Evolutionary conservation across 192 early-diverging fungal genomes (phyloP).

Genomic region (Spizellomyces punctatus): DNA sequence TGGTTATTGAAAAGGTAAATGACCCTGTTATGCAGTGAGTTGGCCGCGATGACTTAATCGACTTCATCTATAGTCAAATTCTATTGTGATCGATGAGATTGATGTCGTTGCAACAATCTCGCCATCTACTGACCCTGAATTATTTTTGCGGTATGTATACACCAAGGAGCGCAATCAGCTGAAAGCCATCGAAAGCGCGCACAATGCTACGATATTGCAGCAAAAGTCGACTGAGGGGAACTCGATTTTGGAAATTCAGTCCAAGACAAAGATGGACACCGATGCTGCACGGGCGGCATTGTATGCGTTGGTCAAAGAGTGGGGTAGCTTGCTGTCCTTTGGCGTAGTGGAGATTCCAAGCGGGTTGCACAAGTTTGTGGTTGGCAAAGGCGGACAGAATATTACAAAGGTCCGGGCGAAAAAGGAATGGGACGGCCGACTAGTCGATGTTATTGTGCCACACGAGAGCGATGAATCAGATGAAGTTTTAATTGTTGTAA

Average conservation of each 20-base stretch:
- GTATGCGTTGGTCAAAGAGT: constrained; percentile 53
- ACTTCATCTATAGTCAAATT: no score
- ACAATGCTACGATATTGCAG: constrained; percentile 39
- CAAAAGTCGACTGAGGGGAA: constrained; percentile 28
- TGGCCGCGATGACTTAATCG: no score
- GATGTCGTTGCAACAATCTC: constrained; percentile 63
- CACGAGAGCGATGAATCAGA: constrained; percentile 63
- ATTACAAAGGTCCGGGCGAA: constrained; percentile 79
- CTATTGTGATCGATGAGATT: constrained; percentile 50
- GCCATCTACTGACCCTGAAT: constrained; percentile 46
- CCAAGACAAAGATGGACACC: constrained; percentile 61
- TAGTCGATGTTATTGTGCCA: constrained; percentile 82
- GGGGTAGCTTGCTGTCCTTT: constrained; percentile 59
- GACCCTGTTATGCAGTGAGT: constrained; percentile 55
- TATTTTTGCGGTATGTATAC: constrained; percentile 75
- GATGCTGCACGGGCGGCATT: constrained; percentile 67
- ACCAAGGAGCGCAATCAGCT: constrained; percentile 67
- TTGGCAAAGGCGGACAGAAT: constrained; percentile 88
- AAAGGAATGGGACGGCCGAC: constrained; percentile 58
- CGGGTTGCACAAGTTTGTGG: constrained; percentile 71
- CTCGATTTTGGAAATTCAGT: constrained; percentile 74
- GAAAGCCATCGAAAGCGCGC: constrained; percentile 76
- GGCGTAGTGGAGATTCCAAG: constrained; percentile 74
- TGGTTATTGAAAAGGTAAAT: constrained; percentile 81
- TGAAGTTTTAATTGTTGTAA: constrained; percentile 80